phyloP scores from a whole-genome alignment of 208 protist species.

The Trichomonas vaginalis region DNA sequence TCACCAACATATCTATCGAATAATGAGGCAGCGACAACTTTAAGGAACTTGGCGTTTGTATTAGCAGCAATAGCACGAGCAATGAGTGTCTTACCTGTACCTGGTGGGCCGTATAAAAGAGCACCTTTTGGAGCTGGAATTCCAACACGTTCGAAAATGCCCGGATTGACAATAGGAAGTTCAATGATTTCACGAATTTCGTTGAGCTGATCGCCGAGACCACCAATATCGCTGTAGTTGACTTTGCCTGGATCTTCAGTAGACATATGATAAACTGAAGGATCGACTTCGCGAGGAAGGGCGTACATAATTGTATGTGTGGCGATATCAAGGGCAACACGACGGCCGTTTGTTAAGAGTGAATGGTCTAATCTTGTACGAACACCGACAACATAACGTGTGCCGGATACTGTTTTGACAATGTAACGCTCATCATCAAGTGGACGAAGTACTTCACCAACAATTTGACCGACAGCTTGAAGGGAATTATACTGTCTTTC shows the following conservation, averaged over 20 bases:
- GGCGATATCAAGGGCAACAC: conserved; percentile 95
- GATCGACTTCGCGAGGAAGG: conserved; percentile 92
- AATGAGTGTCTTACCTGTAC: conserved; percentile 73
- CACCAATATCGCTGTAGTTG: conserved; percentile 83
- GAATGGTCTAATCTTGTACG: conserved; percentile 59
- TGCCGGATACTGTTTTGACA: conserved; percentile 91
- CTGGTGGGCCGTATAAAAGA: conserved; percentile 86
- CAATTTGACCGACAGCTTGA: conserved; percentile 90
- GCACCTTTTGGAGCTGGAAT: conserved; percentile 96
- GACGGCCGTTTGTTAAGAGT: conserved; percentile 72
- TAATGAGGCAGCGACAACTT: conserved; percentile 89
- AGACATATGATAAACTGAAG: conserved; percentile 96
- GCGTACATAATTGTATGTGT: conserved; percentile 96
- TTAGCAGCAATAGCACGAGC: conserved; percentile 91
- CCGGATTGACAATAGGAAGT: conserved; percentile 92
- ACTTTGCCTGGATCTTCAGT: conserved; percentile 73
- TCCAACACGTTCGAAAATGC: conserved; percentile 92
- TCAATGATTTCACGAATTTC: conserved; percentile 92
- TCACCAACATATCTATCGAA: conserved; percentile 99
- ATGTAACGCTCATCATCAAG: conserved; percentile 75
- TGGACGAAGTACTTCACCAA: conserved; percentile 90
- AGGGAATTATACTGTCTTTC: conserved; percentile 91
- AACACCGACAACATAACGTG: conserved; percentile 92
- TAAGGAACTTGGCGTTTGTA: conserved; percentile 90
- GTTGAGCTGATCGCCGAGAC: conserved; percentile 87